A percentile compares a stretch with the other conserved stretches of the same genome.
Evolutionary conservation across 495 filamentous ascomycete genomes (phyloP).

Genomic region (Xylaria scruposa): DNA sequence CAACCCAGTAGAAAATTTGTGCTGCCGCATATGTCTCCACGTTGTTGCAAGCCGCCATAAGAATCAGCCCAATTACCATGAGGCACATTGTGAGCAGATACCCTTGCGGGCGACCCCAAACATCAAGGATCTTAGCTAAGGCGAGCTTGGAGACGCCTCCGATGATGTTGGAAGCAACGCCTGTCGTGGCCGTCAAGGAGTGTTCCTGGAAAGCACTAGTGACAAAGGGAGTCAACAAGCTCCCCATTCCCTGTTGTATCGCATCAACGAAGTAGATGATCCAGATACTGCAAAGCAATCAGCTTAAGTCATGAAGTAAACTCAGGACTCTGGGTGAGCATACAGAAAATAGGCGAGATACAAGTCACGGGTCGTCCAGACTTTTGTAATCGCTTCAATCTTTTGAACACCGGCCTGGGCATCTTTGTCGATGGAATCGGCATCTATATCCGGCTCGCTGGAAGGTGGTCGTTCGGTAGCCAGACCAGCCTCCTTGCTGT

Average conservation of each 20-base stretch:
- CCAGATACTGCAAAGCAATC: conserved; percentile 51
- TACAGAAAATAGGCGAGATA: conserved; percentile 54
- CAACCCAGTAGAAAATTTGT: conserved; percentile 62
- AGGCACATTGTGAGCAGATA: conserved; percentile 47
- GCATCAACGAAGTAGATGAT: conserved; percentile 60
- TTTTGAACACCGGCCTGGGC: conserved; percentile 56
- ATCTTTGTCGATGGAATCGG: conserved; percentile 32
- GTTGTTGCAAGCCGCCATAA: conserved; percentile 60
- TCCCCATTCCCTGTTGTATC: conserved; percentile 51
- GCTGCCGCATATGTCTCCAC: conserved; percentile 59
- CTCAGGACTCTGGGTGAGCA: neutral
- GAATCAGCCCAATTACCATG: conserved; percentile 53
- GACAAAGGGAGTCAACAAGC: conserved; percentile 50
- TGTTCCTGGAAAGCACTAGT: conserved; percentile 53
- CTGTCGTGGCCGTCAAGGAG: conserved; percentile 55
- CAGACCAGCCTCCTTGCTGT: conserved; percentile 29
- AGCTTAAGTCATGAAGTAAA: neutral
- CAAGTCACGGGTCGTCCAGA: conserved; percentile 52
- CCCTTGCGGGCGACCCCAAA: conserved; percentile 65
- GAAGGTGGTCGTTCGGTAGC: conserved; percentile 27
- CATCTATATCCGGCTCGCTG: conserved; percentile 42
- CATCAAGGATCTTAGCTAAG: conserved; percentile 68
- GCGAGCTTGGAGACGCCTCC: conserved; percentile 67
- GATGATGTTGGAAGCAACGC: conserved; percentile 60
- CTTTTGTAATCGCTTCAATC: conserved; percentile 55